Evolutionary conservation across 2,329 filamentous ascomycete species (phyloP).

Genomic region (Phaeophleospora eucalypticola): DNA sequence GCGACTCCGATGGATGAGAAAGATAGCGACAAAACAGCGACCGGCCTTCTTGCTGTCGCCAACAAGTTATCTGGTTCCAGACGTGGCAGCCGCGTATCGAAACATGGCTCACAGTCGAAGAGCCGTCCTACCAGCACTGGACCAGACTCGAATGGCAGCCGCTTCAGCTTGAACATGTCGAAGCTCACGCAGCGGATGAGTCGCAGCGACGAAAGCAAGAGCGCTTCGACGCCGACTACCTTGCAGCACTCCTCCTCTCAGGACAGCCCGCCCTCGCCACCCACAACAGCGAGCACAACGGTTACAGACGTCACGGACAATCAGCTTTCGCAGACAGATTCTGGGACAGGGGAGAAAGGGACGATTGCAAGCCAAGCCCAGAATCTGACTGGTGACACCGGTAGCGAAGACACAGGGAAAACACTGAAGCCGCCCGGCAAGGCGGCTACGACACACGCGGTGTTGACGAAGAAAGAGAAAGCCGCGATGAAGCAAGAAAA

Average conservation of each 20-base stretch:
- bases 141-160: conserved; percentile 23
- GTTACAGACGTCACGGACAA: background rate
- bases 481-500: conserved; percentile 24
- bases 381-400: background rate
- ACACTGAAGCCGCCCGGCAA: conserved; percentile 8
- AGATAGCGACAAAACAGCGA: conserved; percentile 8
- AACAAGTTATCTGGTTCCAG: conserved; percentile 27
- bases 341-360: background rate
- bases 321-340: background rate
- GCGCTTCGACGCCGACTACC: conserved; percentile 4
- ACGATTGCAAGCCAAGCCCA: background rate
- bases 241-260: background rate
- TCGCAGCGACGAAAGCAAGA: conserved; percentile 9
- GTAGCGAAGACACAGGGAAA: background rate
- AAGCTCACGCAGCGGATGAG: conserved; percentile 38
- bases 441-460: conserved; percentile 3
- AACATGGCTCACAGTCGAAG: conserved; percentile 29
- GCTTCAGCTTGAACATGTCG: conserved; percentile 41
- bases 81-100: conserved; percentile 25
- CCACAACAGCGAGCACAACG: background rate
- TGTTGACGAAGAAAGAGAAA: conserved; percentile 29
- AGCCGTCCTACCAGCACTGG: conserved; percentile 39
- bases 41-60: conserved; percentile 28
- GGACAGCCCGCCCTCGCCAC: background rate
- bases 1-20: conserved; percentile 44